Base-by-base conservation (phyloP, 2,329 filamentous ascomycete species). In the Plectosphaerella sp. region DNA sequence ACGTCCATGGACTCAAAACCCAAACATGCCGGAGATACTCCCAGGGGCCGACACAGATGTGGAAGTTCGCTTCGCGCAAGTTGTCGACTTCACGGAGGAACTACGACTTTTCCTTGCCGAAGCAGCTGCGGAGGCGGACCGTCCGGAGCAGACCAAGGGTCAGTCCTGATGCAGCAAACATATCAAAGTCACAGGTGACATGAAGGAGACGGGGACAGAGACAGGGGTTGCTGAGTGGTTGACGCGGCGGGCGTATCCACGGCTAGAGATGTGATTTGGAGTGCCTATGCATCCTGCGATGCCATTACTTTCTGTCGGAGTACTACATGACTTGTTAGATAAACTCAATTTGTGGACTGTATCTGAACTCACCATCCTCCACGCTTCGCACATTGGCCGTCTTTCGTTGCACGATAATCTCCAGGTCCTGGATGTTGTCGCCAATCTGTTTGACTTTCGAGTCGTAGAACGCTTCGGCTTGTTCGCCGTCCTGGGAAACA, bases 311-410 rank as follows among this genome's bases (percentile, higher is more conserved):
- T 76, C 57, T 73, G 70, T 55, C 73, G 67, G 52, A 75, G 54
- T 48, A 75, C 73, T 75, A 22, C 47, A 46, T 28, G 37, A n/a
- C 41, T 22, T 24, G 45, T 36, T 14, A 53, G 47, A 25, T 4
- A 9, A 28, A 7, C 24, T n/a, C 25, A 33, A 35, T 18, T 37
- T 12, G 20, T 33, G 14, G 20, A 15, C 18, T 15, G 12, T 10
- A 45, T 22, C 16, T 18, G 49, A 42, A 60, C 65, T 53, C 73
- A 87, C 89, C 89, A 74, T 97, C 93, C 74, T 99, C 94, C 20
- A 97, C 86, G 37, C 94, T 78, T 52, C 89, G 83, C 57, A 96
- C 73, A 66, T 94, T 97, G 59, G 87, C 84, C 51, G 88, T 90
- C 76, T 99, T 99, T 54, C 72, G 72, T 60, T 83, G 77, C 4